A percentile compares a stretch with the other conserved stretches of the same genome.
Conservation (phyloP, 805 yeast genomes). For the Starmerella asiatica region DNA sequence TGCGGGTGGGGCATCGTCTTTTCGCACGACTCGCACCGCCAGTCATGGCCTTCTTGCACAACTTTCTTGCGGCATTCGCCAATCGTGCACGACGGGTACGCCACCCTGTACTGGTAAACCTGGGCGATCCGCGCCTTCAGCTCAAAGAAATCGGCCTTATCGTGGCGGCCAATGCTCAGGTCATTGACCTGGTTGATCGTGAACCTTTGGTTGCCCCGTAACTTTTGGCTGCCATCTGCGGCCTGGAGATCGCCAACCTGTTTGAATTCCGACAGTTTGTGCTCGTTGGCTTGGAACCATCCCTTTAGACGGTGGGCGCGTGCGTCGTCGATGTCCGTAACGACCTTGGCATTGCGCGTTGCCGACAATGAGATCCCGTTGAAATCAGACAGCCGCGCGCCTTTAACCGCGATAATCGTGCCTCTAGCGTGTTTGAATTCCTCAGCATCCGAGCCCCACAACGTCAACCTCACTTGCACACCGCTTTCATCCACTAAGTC, state of each 20-base stretch:
- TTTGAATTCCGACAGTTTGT: constrained; percentile 21
- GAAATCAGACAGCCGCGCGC: constrained; percentile 77
- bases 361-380: constrained; percentile 74
- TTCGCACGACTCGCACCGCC: constrained; percentile 93
- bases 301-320: constrained; percentile 84
- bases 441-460: constrained; percentile 82
- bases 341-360: constrained; percentile 61
- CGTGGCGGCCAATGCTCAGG: constrained; percentile 58
- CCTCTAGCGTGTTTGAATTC: constrained; percentile 49
- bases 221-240: constrained; percentile 26
- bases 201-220: constrained; percentile 37
- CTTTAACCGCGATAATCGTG: constrained; percentile 82
- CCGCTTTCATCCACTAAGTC: constrained; percentile 74
- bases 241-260: constrained; percentile 35
- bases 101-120: constrained; percentile 60
- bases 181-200: constrained; percentile 52
- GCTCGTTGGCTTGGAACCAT: constrained; percentile 83
- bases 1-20: constrained; percentile 52
- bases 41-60: constrained; percentile 52
- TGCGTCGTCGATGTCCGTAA: constrained; percentile 73
- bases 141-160: constrained; percentile 65
- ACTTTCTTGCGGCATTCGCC: constrained; percentile 77
- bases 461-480: constrained; percentile 59
- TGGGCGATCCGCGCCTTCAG: constrained; percentile 62
- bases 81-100: constrained; percentile 78